phyloP scores from a whole-genome alignment of 192 early-diverging fungal species.

The Pilaira anomala region DNA sequence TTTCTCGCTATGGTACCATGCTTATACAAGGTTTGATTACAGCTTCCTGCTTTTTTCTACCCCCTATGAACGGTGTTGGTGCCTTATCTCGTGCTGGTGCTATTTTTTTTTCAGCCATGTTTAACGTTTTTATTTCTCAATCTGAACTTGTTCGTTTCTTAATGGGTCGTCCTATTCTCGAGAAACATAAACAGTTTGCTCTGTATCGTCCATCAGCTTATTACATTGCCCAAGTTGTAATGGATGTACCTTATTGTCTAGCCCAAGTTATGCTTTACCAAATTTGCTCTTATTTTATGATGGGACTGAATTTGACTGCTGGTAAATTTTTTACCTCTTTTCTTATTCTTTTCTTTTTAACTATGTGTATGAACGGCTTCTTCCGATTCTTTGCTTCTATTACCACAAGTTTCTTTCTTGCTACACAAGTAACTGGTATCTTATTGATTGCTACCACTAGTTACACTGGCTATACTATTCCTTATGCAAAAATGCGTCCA shows the following conservation, averaged over 20 bases:
- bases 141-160: slow-evolving; percentile 70
- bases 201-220: slow-evolving; percentile 61
- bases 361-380: slow-evolving; percentile 56
- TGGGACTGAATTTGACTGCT: slow-evolving; percentile 22
- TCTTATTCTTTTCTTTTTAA: slow-evolving; percentile 50
- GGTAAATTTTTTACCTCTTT: slow-evolving; percentile 56
- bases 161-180: slow-evolving; percentile 64
- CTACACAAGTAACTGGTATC: slow-evolving; percentile 52
- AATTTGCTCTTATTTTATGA: slow-evolving; percentile 60
- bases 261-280: slow-evolving; percentile 54
- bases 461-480: slow-evolving; percentile 64
- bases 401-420: slow-evolving; percentile 49
- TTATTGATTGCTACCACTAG: slow-evolving; percentile 50
- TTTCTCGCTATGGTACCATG: slow-evolving; percentile 53
- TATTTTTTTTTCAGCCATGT: slow-evolving; percentile 62
- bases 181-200: slow-evolving; percentile 78
- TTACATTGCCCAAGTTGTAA: slow-evolving; percentile 51
- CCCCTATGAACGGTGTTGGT: slow-evolving; percentile 56
- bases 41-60: slow-evolving; percentile 63
- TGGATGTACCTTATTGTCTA: slow-evolving; percentile 49
- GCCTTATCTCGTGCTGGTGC: slow-evolving; percentile 79
- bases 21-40: slow-evolving; percentile 66
- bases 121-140: slow-evolving; percentile 58
- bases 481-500: slow-evolving; percentile 53
- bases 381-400: slow-evolving; percentile 57